A percentile compares a stretch with the other conserved stretches of the same genome.
phyloP scores from a whole-genome alignment of 2,329 filamentous ascomycete genomes.

The Alternaria ethzedia region DNA sequence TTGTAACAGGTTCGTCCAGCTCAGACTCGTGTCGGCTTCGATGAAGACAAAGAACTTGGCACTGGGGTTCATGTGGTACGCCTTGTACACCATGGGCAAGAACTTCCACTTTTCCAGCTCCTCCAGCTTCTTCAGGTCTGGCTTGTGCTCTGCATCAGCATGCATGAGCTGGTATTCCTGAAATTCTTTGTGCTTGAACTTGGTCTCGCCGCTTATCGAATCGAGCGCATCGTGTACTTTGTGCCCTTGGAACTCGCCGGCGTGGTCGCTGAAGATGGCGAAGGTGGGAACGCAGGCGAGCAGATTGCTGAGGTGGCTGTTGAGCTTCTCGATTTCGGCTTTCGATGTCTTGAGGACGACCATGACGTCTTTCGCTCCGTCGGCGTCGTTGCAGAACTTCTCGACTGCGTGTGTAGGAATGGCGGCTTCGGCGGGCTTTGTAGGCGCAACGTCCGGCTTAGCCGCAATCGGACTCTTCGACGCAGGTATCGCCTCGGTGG shows the following conservation, averaged over 20 bases:
- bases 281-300: constrained; percentile 63
- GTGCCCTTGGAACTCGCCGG: constrained; percentile 58
- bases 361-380: constrained; percentile 58
- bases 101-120: constrained; percentile 66
- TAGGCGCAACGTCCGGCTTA: background rate
- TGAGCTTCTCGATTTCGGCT: constrained; percentile 63
- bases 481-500: constrained; percentile 1
- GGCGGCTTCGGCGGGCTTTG: constrained; percentile 1
- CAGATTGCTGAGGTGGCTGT: constrained; percentile 61
- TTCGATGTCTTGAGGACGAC: constrained; percentile 66
- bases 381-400: constrained; percentile 33
- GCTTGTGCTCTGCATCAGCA: constrained; percentile 51
- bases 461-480: constrained; percentile 3
- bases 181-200: constrained; percentile 56
- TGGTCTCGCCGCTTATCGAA: constrained; percentile 45
- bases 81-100: constrained; percentile 61
- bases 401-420: constrained; percentile 6
- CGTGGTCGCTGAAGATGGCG: constrained; percentile 65
- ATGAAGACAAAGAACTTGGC: constrained; percentile 44
- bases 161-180: constrained; percentile 58
- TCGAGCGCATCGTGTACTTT: constrained; percentile 59
- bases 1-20: constrained; percentile 48
- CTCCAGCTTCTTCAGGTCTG: constrained; percentile 52
- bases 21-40: constrained; percentile 43
- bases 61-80: constrained; percentile 45